phyloP scores from a whole-genome alignment of 306 rosid genomes.

The Begonia peltatifolia region DNA sequence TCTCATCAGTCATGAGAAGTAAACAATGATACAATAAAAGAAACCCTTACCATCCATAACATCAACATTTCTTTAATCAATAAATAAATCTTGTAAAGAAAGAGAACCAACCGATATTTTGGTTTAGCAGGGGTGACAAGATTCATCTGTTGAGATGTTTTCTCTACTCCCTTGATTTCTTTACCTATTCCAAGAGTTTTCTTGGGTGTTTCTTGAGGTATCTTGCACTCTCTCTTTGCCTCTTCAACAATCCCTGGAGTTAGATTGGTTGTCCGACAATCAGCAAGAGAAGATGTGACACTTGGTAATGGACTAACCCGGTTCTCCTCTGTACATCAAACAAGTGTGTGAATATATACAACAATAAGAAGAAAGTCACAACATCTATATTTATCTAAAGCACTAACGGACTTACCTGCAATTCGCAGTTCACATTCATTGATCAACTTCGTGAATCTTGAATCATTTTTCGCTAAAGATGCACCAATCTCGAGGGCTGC shows the following conservation, averaged over 20 bases:
- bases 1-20: too few species aligned
- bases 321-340: background rate
- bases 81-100: too few species aligned
- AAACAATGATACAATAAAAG: too few species aligned
- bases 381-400: too few species aligned
- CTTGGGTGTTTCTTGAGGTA: background rate
- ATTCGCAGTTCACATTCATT: slow-evolving; percentile 9
- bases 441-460: slow-evolving; percentile 12
- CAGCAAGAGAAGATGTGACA: background rate
- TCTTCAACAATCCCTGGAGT: background rate
- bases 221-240: background rate
- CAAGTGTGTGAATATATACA: too few species aligned
- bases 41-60: too few species aligned
- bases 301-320: background rate
- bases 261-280: background rate
- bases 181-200: background rate
- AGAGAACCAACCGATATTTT: background rate
- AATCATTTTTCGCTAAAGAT: slow-evolving; percentile 10
- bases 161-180: background rate
- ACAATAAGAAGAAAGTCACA: too few species aligned
- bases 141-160: background rate
- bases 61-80: too few species aligned
- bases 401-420: slow-evolving; percentile 1
- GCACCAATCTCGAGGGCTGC: slow-evolving; percentile 12
- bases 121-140: background rate